Evolutionary conservation across 371 early-diverging fungal species (phyloP).

Genomic region (Chytridium lagenaria): DNA sequence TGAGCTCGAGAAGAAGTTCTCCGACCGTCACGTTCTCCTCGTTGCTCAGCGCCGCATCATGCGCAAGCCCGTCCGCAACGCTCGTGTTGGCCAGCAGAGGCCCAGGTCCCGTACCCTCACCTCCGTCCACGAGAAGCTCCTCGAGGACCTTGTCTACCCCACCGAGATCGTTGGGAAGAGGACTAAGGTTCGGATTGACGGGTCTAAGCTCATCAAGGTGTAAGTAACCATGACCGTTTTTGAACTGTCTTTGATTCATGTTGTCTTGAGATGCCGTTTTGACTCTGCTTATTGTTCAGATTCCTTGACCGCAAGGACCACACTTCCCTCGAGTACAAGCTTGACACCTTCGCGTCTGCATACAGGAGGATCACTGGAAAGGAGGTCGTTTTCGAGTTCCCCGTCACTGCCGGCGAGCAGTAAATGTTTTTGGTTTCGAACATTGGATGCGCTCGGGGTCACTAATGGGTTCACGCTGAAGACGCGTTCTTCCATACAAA

Average conservation of each 20-base stretch:
- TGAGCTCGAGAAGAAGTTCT: slow-evolving; percentile 99
- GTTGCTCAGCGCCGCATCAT: slow-evolving; percentile 96
- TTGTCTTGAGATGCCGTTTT: not conserved
- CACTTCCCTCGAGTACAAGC: slow-evolving; percentile 96
- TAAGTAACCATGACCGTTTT: slow-evolving; percentile 49
- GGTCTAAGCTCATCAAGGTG: slow-evolving; percentile 92
- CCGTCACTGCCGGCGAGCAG: slow-evolving; percentile 47
- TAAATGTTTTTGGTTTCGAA: slow-evolving; percentile 27
- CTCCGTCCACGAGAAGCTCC: slow-evolving; percentile 92
- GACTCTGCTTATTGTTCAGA: slow-evolving; percentile 41
- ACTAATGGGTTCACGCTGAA: not conserved
- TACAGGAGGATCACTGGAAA: slow-evolving; percentile 96
- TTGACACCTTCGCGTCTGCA: slow-evolving; percentile 94
- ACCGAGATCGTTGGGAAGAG: slow-evolving; percentile 98
- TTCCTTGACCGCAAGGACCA: slow-evolving; percentile 96
- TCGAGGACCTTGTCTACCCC: slow-evolving; percentile 97
- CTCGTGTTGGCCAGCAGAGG: slow-evolving; percentile 88
- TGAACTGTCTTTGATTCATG: not conserved
- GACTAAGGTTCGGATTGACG: slow-evolving; percentile 94
- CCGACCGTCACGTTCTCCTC: slow-evolving; percentile 96
- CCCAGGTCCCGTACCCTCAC: slow-evolving; percentile 97
- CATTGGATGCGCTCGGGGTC: not conserved
- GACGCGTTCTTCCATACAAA: not conserved
- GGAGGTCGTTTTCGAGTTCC: slow-evolving; percentile 97
- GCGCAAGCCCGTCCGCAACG: slow-evolving; percentile 86